phyloP scores from a whole-genome alignment of 371 early-diverging fungal genomes.

The Mucor circinelloides region DNA sequence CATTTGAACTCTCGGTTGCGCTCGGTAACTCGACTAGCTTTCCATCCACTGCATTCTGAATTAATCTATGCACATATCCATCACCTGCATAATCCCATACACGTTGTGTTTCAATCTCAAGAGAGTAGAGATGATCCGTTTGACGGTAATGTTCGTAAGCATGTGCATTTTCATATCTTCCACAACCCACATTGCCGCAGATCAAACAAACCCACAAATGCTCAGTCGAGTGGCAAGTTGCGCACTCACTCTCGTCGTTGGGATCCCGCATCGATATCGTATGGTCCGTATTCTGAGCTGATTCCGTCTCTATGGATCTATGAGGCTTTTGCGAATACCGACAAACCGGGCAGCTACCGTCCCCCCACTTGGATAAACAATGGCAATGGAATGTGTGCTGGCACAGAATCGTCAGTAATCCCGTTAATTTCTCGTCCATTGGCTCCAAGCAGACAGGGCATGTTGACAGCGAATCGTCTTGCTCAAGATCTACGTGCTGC shows the following conservation, averaged over 20 bases:
- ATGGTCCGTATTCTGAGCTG: neutral
- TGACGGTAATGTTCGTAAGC: constrained; percentile 84
- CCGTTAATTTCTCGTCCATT: constrained; percentile 83
- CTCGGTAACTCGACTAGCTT: constrained; percentile 88
- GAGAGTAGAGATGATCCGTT: constrained; percentile 81
- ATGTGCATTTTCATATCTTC: constrained; percentile 80
- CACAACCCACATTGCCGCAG: constrained; percentile 90
- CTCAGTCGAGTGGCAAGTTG: constrained; percentile 69
- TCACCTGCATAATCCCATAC: constrained; percentile 98
- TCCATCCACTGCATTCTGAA: constrained; percentile 89
- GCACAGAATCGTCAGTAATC: constrained; percentile 89
- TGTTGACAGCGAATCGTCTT: constrained; percentile 70
- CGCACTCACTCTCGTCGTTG: constrained; percentile 61
- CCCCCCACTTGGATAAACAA: constrained; percentile 90
- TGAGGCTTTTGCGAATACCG: constrained; percentile 67
- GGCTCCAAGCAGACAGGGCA: constrained; percentile 95
- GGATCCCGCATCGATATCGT: neutral
- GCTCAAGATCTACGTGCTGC: constrained; percentile 28
- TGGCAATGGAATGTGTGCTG: constrained; percentile 93
- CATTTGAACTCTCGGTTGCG: neutral
- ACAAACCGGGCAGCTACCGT: constrained; percentile 94
- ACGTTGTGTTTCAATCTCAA: constrained; percentile 92
- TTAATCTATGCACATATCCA: constrained; percentile 92
- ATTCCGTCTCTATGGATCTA: neutral
- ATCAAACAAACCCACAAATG: constrained; percentile 95